Evolutionary conservation across 192 early-diverging fungal genomes (phyloP), one percentile per base, ranked within the genome.

Genomic region (Coemansia sp.): DNA sequence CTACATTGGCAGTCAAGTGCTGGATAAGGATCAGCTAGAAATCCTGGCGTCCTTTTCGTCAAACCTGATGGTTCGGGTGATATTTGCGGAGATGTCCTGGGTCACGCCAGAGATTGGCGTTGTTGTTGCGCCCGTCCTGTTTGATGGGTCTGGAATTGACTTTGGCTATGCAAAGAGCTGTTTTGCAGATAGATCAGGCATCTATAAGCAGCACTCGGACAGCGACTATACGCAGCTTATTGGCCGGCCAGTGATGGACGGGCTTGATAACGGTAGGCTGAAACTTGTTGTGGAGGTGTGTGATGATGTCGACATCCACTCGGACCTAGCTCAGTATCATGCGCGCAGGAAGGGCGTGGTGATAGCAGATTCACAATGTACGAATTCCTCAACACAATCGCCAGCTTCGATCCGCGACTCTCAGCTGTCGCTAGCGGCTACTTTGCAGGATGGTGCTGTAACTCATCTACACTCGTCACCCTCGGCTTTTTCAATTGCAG

Each of bases 1-100:
- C 45, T 75, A 72, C 44, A 26, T 77, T 7, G 72, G 81, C 9
- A 54, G 63, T 7, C 75, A 70, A 52, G 19, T 69, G 5, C 50
- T 88, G 23, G 64, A 68, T 8, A 15, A 53, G 1, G 79, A 77
- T 9, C 75, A 83, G 18, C 66, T 86, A 0, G 76, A 85, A 0
- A n/a, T 59, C 2, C 60, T 90, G 1, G 83, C 78, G 8, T 68
- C 81, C n/a, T 91, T 85, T 56, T 90, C 87, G 0, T 61, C 88
- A 4, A 71, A 80, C 12, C 37, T 87, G 8, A 68, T 88, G 43
- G 58, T 71, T 9, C 78, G 86, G 8, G 71, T 89, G 7, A 63
- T 79, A 38, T 78, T 84, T 23, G 76, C 75, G 61, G 75, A 70
- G 6, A 85, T 87, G 58, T 48, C 68, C 21, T 90, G 89, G 71